phyloP scores from a whole-genome alignment of 352 stramenopile species.

The Phytophthora pistaciae region DNA sequence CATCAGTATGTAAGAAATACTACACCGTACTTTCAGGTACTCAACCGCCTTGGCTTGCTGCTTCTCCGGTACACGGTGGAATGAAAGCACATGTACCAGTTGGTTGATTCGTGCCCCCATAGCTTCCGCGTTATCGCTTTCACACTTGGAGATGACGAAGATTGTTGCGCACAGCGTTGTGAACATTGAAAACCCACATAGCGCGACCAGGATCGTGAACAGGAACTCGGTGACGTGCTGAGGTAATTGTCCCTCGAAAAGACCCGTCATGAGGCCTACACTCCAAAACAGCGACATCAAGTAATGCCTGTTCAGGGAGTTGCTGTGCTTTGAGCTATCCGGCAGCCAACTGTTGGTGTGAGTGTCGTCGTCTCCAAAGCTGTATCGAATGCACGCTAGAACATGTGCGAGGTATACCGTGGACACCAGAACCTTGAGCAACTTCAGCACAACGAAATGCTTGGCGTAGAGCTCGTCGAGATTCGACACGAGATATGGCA shows the following conservation, averaged over 20 bases:
- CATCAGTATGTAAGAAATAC: neutral
- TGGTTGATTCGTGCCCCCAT: constrained; percentile 72
- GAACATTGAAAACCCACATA: constrained; percentile 70
- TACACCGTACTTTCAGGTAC: constrained; percentile 40
- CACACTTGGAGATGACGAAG: constrained; percentile 78
- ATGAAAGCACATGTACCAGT: constrained; percentile 65
- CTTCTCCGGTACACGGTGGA: constrained; percentile 59
- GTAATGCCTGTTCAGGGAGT: constrained; percentile 33
- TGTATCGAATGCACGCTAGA: constrained; percentile 57
- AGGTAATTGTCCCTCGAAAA: constrained; percentile 71
- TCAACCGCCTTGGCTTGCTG: constrained; percentile 63
- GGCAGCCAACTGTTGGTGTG: constrained; percentile 61
- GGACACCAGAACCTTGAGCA: constrained; percentile 50
- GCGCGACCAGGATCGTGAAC: constrained; percentile 63
- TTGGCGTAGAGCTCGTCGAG: constrained; percentile 70
- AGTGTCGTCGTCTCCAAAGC: constrained; percentile 53
- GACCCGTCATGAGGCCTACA: constrained; percentile 61
- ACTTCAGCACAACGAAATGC: constrained; percentile 58
- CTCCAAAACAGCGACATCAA: constrained; percentile 62
- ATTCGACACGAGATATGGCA: constrained; percentile 50
- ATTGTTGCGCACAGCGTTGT: constrained; percentile 71
- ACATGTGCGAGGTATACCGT: constrained; percentile 61
- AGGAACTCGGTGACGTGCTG: constrained; percentile 49
- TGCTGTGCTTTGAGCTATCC: constrained; percentile 5
- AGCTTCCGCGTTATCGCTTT: constrained; percentile 60